Conservation (phyloP, 1,284 basidiomycete species). For the Ustilago lituana region DNA sequence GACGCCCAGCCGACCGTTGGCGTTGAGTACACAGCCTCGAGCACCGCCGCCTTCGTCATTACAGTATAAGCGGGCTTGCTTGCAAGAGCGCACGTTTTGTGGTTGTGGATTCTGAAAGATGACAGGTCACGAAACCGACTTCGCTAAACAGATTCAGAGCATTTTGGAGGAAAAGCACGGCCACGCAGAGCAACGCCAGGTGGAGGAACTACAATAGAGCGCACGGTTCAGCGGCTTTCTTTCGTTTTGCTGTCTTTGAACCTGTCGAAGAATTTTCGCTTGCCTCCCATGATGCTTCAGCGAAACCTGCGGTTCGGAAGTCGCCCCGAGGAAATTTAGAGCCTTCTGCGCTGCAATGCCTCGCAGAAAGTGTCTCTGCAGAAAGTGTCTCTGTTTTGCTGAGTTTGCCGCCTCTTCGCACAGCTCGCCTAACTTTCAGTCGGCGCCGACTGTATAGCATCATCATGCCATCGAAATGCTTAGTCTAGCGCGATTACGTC, state of each 20-base stretch:
- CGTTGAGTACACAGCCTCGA: conserved; percentile 3
- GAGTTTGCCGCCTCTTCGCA: too few relatives aligned
- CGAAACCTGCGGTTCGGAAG: conserved; percentile 11
- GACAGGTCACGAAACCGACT: not conserved
- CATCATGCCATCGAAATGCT: too few relatives aligned
- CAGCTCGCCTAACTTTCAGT: not conserved
- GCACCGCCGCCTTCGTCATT: conserved; percentile 7
- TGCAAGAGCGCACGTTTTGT: not conserved
- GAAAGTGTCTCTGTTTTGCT: too few relatives aligned
- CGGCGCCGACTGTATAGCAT: too few relatives aligned
- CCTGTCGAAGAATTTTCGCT: too few relatives aligned
- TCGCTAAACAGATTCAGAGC: not conserved
- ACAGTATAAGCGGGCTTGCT: not conserved
- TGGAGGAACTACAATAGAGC: too few relatives aligned
- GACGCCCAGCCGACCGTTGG: too few relatives aligned
- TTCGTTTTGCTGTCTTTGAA: too few relatives aligned
- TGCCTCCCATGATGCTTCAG: too few relatives aligned
- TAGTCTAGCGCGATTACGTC: conserved; percentile 6
- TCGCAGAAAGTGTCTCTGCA: conserved; percentile 7
- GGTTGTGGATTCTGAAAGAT: not conserved
- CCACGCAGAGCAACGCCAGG: too few relatives aligned
- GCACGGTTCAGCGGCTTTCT: conserved; percentile 5
- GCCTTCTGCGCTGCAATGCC: conserved; percentile 4
- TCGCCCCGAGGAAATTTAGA: not conserved
- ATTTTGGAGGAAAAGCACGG: too few relatives aligned